These are phyloP conservation scores for Boletus rufocinnamomeus DNA, from an alignment of 768 basidiomycete genomes.

Conservation along the genomic window DNA sequence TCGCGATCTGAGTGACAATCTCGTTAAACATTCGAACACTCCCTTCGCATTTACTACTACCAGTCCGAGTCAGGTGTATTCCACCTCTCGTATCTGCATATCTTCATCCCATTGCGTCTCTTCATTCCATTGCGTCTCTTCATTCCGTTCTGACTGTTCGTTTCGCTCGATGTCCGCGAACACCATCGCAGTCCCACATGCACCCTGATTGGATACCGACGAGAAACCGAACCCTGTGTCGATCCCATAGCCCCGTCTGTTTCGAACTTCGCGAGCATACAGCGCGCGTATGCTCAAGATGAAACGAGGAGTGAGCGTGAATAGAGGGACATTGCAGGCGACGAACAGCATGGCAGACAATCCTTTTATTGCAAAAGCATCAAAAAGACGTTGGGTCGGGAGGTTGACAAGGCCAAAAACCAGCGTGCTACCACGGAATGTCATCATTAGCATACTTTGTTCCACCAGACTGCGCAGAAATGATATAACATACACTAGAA, in stretches of 20 bases:
- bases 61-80: not conserved
- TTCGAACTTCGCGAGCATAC: not conserved
- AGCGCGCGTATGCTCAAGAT: not conserved
- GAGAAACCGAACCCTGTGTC: not conserved
- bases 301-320: not conserved
- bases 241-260: not conserved
- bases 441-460: not conserved
- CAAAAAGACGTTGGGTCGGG: not conserved
- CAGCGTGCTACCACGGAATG: not conserved
- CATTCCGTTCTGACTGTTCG: not conserved
- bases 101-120: not conserved
- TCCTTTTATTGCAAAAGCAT: not conserved
- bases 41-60: not conserved
- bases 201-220: not conserved
- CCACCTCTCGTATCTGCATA: not conserved
- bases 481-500: not conserved
- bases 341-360: not conserved
- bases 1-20: not conserved
- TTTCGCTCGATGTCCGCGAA: not conserved
- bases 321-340: not conserved
- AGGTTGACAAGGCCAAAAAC: not conserved
- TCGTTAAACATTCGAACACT: not conserved
- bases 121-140: not conserved
- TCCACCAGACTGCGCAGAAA: not conserved
- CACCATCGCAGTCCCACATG: not conserved